Percentiles rank a stretch among this genome's conserved stretches.
Conservation (phyloP, 2,329 filamentous ascomycete genomes). For the Teratosphaeriaceae sp. region DNA sequence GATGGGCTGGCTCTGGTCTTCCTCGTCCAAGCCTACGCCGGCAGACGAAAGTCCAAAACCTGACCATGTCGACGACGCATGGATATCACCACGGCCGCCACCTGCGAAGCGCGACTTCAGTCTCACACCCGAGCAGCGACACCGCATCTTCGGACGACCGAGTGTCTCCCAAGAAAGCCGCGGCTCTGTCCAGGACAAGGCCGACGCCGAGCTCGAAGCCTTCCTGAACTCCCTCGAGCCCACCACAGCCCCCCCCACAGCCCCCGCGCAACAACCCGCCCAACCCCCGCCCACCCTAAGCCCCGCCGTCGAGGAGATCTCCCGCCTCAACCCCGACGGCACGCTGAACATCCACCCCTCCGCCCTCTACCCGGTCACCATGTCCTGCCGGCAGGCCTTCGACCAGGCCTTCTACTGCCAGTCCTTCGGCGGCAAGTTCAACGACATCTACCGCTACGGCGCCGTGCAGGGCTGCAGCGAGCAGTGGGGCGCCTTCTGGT, state of each 20-base stretch:
- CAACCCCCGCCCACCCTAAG: constrained; percentile 8
- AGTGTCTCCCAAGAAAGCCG: constrained; percentile 15
- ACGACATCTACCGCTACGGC: constrained; percentile 83
- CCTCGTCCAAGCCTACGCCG: constrained; percentile 7
- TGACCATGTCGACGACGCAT: background rate
- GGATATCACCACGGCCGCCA: background rate
- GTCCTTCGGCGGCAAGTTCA: constrained; percentile 84
- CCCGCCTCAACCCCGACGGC: constrained; percentile 22
- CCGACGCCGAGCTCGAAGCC: constrained; percentile 49
- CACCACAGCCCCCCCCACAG: constrained; percentile 13
- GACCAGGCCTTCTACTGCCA: constrained; percentile 94
- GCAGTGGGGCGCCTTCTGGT: constrained; percentile 92
- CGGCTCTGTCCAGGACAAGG: constrained; percentile 35
- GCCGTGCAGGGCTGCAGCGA: constrained; percentile 68
- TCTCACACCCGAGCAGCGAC: constrained; percentile 23
- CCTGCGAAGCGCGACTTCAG: constrained; percentile 8
- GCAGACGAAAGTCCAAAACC: constrained; percentile 2
- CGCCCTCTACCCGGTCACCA: constrained; percentile 67
- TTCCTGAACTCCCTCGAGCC: constrained; percentile 44
- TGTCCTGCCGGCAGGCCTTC: constrained; percentile 87
- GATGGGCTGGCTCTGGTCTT: constrained; percentile 26
- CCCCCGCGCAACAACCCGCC: constrained; percentile 5
- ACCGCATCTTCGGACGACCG: constrained; percentile 24
- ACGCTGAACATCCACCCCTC: constrained; percentile 43
- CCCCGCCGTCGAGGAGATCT: too few species aligned